A percentile compares a stretch with the other conserved stretches of the same genome.
Conservation (phyloP, 805 yeast species). For the Clavispora santaluciae region DNA sequence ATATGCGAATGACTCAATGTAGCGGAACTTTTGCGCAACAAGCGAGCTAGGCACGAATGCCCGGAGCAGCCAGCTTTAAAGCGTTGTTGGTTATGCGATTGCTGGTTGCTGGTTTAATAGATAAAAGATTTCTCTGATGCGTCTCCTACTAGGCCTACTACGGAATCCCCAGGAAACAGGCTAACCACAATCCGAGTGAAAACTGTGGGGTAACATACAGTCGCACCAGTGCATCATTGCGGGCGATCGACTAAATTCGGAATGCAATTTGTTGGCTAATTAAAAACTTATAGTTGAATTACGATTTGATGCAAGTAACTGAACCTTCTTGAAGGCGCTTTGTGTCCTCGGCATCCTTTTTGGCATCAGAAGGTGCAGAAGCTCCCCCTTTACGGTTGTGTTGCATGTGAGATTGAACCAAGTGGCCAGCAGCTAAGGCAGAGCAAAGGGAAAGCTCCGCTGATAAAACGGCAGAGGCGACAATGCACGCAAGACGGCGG, state of each 20-base stretch:
- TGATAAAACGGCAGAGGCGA: slow-evolving; percentile 92
- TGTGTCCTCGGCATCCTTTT: slow-evolving; percentile 17
- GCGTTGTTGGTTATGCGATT: too few relatives aligned
- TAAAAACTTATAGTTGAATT: neutral
- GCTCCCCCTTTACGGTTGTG: slow-evolving; percentile 73
- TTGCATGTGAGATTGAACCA: slow-evolving; percentile 95
- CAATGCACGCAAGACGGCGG: slow-evolving; percentile 83
- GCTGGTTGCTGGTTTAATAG: too few relatives aligned
- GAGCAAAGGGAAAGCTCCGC: slow-evolving; percentile 93
- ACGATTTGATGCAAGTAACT: slow-evolving; percentile 65
- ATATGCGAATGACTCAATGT: neutral
- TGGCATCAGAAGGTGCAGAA: slow-evolving; percentile 24
- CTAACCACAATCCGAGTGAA: too few relatives aligned
- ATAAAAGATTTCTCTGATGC: too few relatives aligned
- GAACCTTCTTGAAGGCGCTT: slow-evolving; percentile 64
- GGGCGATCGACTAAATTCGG: too few relatives aligned
- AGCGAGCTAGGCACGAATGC: too few relatives aligned
- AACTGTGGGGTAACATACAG: too few relatives aligned
- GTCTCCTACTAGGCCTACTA: too few relatives aligned
- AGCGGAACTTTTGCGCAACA: neutral
- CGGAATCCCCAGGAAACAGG: too few relatives aligned
- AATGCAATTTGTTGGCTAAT: neutral
- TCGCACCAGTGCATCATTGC: too few relatives aligned
- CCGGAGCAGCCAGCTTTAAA: too few relatives aligned
- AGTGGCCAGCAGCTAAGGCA: slow-evolving; percentile 97